Evolutionary conservation across 2,329 filamentous ascomycete species (phyloP).

Genomic region (Triangularia verruculosa): DNA sequence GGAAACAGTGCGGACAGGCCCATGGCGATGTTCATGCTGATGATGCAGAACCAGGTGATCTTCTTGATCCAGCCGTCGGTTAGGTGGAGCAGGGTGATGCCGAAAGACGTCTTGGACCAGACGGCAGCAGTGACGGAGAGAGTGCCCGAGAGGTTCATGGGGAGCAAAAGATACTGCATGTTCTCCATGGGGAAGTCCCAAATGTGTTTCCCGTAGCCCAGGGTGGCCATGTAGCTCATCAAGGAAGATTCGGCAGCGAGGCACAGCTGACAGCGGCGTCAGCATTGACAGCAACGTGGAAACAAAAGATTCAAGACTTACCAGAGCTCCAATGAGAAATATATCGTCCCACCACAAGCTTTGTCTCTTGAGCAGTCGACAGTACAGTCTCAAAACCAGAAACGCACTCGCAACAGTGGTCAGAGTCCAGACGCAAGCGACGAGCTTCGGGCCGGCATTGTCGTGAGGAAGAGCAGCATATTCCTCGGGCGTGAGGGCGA

Average conservation of each 20-base stretch:
- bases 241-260: slow-evolving; percentile 20
- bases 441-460: slow-evolving; percentile 21
- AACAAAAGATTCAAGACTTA: slow-evolving; percentile 11
- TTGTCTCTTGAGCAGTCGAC: slow-evolving; percentile 23
- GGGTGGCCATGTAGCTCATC: slow-evolving; percentile 16
- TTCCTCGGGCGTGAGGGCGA: slow-evolving; percentile 10
- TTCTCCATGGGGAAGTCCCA: slow-evolving; percentile 27
- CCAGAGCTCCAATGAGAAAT: slow-evolving; percentile 27
- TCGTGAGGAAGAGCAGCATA: slow-evolving; percentile 21
- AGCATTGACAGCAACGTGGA: not conserved
- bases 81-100: slow-evolving; percentile 36
- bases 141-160: slow-evolving; percentile 24
- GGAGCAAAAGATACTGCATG: slow-evolving; percentile 14
- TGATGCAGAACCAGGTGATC: slow-evolving; percentile 33
- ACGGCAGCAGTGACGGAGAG: slow-evolving; percentile 34
- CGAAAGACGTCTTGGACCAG: slow-evolving; percentile 40
- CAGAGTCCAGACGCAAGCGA: slow-evolving; percentile 24
- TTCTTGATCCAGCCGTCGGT: slow-evolving; percentile 29
- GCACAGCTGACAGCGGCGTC: slow-evolving; percentile 7
- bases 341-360: slow-evolving; percentile 29
- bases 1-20: slow-evolving; percentile 28
- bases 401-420: slow-evolving; percentile 20
- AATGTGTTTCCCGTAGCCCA: slow-evolving; percentile 28
- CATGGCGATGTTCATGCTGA: slow-evolving; percentile 32
- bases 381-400: slow-evolving; percentile 27